These are phyloP conservation scores for Chimonanthus praecox DNA, from an alignment of 164 flowering plant genomes.

Conservation along the genomic window DNA sequence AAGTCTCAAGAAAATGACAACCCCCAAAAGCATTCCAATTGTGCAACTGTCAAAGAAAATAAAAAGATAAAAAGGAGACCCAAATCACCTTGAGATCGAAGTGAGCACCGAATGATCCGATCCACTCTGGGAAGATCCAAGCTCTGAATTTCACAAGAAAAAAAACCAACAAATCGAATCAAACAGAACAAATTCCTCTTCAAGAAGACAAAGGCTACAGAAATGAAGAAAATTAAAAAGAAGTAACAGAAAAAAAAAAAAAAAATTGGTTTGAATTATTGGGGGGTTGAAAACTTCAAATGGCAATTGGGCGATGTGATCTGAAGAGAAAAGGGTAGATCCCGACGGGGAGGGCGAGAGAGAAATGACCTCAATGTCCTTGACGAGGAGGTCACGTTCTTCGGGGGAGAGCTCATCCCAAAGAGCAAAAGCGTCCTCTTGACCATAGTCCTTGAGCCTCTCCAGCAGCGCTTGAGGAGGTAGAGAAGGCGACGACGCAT, in stretches of 20 bases:
- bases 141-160: conserved; percentile 31
- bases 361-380: conserved; percentile 63
- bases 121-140: conserved; percentile 83
- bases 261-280: neutral
- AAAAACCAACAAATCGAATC: neutral
- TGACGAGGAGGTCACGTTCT: conserved; percentile 71
- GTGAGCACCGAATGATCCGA: conserved; percentile 87
- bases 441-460: conserved; percentile 92
- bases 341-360: too few relatives aligned
- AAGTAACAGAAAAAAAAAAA: neutral
- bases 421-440: conserved; percentile 80
- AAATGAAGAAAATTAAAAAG: neutral
- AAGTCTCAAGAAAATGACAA: neutral
- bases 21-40: neutral
- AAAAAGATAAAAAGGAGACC: neutral
- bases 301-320: neutral
- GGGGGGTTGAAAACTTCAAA: neutral
- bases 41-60: too few relatives aligned
- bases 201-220: neutral
- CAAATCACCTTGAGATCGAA: conserved; percentile 63
- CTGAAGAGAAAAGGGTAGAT: neutral
- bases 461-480: conserved; percentile 81
- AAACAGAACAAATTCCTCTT: neutral
- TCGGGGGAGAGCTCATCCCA: conserved; percentile 93
- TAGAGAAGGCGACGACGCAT: neutral